Conservation (phyloP, 495 filamentous ascomycete species). For the Podospora pseudocomata region DNA sequence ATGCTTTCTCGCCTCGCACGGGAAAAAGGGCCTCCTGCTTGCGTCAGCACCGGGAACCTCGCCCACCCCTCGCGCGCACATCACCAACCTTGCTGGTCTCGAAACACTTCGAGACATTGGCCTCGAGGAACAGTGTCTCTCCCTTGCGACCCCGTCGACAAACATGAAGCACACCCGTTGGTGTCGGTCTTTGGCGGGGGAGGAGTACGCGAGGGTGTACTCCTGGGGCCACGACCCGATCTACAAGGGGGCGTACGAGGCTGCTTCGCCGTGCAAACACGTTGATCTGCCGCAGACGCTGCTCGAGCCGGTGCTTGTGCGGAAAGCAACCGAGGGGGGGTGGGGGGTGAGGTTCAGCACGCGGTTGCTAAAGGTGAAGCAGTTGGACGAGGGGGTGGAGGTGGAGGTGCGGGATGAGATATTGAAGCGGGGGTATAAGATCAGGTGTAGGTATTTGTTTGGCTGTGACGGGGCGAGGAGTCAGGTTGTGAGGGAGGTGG, state of each 20-base stretch:
- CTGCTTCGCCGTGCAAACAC: conserved; percentile 45
- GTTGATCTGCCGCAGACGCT: conserved; percentile 51
- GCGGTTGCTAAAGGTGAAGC: conserved; percentile 31
- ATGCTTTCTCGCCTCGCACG: conserved; percentile 30
- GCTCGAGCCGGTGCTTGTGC: conserved; percentile 50
- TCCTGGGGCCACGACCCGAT: conserved; percentile 53
- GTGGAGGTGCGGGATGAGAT: conserved; percentile 43
- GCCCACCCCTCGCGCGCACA: conserved; percentile 53
- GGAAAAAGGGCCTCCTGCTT: conserved; percentile 49
- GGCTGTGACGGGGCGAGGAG: conserved; percentile 56
- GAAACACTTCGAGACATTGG: conserved; percentile 55
- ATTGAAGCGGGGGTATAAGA: conserved; percentile 39
- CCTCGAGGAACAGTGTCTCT: conserved; percentile 40
- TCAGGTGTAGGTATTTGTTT: conserved; percentile 53
- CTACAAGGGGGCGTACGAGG: conserved; percentile 52
- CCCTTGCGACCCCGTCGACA: conserved; percentile 34
- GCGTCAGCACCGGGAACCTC: conserved; percentile 44
- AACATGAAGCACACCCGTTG: conserved; percentile 52
- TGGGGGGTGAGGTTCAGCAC: conserved; percentile 47
- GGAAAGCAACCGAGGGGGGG: conserved; percentile 41
- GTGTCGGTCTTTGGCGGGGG: conserved; percentile 53
- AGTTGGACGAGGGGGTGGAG: conserved; percentile 9
- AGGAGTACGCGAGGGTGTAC: conserved; percentile 51
- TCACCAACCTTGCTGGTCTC: conserved; percentile 45
- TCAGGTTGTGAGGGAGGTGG: conserved; percentile 48